Evolutionary conservation across 2,329 filamentous ascomycete species (phyloP).

Genomic region (Monosporascus sp.): DNA sequence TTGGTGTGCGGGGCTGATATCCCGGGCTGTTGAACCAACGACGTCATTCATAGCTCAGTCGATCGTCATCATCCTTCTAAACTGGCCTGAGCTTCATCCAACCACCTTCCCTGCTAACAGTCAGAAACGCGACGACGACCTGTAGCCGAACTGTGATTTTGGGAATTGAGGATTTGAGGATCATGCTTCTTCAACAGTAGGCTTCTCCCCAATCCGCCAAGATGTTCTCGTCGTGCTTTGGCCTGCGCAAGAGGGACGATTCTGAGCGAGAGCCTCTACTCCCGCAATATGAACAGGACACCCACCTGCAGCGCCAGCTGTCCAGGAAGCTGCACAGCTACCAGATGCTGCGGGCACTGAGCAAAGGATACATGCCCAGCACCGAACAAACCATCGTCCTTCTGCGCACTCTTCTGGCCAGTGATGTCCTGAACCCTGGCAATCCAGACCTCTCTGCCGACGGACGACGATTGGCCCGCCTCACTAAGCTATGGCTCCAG

Average conservation of each 20-base stretch:
- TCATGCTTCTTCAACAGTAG: not conserved
- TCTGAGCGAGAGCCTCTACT: constrained; percentile 73
- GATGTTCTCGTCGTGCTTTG: constrained; percentile 60
- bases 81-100: too few relatives aligned
- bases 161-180: not conserved
- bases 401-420: constrained; percentile 70
- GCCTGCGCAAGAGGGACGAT: constrained; percentile 42
- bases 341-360: constrained; percentile 80
- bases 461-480: constrained; percentile 67
- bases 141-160: not conserved
- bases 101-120: not conserved
- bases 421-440: constrained; percentile 72
- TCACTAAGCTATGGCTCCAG: constrained; percentile 66
- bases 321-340: constrained; percentile 91
- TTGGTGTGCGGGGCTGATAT: not conserved
- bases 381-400: constrained; percentile 80
- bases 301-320: constrained; percentile 67
- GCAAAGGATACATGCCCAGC: constrained; percentile 85
- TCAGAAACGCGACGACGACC: not conserved
- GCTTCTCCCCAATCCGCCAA: not conserved
- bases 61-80: not conserved
- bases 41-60: not conserved
- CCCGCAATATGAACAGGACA: constrained; percentile 78
- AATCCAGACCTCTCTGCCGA: constrained; percentile 71
- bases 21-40: not conserved